These are phyloP conservation scores for Dalbergia cultrata DNA, from an alignment of 306 rosid species.

Conservation along the genomic window DNA sequence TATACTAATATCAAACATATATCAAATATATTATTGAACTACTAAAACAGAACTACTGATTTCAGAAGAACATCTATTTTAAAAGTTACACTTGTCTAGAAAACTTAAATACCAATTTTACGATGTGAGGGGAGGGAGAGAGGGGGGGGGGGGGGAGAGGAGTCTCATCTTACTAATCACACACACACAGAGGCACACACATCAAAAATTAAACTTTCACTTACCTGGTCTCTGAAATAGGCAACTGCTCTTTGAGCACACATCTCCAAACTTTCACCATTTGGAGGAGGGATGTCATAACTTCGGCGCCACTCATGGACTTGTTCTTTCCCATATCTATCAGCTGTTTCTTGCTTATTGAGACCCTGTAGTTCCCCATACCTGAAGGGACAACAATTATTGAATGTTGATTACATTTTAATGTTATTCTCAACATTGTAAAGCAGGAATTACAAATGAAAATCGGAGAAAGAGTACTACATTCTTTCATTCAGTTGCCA, in stretches of 20 bases:
- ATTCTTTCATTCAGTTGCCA: constrained; percentile 99
- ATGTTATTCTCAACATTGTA: constrained; percentile 25
- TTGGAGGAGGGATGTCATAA: constrained; percentile 94
- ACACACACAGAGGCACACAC: background rate
- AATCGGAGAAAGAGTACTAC: constrained; percentile 55
- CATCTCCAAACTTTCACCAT: constrained; percentile 99
- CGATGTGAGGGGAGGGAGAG: background rate
- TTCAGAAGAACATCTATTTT: constrained; percentile 21
- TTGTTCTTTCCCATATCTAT: constrained; percentile 94
- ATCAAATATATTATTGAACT: background rate
- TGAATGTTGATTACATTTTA: background rate
- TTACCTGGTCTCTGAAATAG: constrained; percentile 87
- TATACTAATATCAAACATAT: constrained; percentile 29
- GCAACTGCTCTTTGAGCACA: constrained; percentile 99
- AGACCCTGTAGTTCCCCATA: constrained; percentile 99
- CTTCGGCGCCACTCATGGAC: constrained; percentile 99
- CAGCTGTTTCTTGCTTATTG: constrained; percentile 98
- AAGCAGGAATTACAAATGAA: constrained; percentile 31
- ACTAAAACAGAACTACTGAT: background rate
- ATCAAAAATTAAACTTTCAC: constrained; percentile 35
- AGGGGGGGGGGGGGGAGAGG: background rate
- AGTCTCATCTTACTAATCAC: background rate
- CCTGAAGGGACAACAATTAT: constrained; percentile 61
- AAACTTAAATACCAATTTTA: constrained; percentile 18
- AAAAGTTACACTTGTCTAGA: constrained; percentile 24